Evolutionary conservation across 371 early-diverging fungal species (phyloP), one percentile per base, ranked within the genome.

Genomic region (Quaeritorhiza haematococci): DNA sequence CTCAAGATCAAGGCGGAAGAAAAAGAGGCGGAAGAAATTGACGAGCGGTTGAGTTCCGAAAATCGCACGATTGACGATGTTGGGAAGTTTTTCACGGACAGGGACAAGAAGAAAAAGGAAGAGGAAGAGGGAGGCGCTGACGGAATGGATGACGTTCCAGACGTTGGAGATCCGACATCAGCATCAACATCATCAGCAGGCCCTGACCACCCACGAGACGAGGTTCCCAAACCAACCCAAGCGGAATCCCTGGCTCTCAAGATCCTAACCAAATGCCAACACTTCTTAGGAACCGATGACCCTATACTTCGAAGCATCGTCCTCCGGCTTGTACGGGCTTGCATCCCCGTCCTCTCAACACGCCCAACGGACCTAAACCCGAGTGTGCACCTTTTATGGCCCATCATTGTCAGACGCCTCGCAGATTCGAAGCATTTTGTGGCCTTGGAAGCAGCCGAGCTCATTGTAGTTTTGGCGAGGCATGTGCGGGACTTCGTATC

Each of bases 331-430:
- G 52, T 80, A 3, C 47, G 65, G 8, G 59, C 66, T 10, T 72
- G 77, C 21, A 55, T 73, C 2, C 59, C 64, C 4, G 59, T 80
- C 3, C 49, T 84, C 7, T 33, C 62, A 1, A 35, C 49, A 0
- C 59, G 66, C 3, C 47, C 74, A 1, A 49, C 57, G 1, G 69
- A 79, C 21, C 49, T 84, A 6, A 72, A 77, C 50, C 74, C 78
- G 3, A 53, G 79, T 3, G 60, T 84, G 2, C 76, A 84, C 59
- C 47, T 41, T 7, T 47, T 81, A 13, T 87, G 87, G 87, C 75
- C 79, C 0, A 55, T 59, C 0, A 55, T 84, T 3, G 53, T 81
- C 1, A 66, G 68, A 1, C 65, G 84, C 29, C 55, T 83, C 29
- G 62, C 62, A 17, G 84, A 84, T 55, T 8, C 60, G 19, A 70